Evolutionary conservation across 108 stramenopile species (phyloP).

Genomic region (Parietichytrium sp.): DNA sequence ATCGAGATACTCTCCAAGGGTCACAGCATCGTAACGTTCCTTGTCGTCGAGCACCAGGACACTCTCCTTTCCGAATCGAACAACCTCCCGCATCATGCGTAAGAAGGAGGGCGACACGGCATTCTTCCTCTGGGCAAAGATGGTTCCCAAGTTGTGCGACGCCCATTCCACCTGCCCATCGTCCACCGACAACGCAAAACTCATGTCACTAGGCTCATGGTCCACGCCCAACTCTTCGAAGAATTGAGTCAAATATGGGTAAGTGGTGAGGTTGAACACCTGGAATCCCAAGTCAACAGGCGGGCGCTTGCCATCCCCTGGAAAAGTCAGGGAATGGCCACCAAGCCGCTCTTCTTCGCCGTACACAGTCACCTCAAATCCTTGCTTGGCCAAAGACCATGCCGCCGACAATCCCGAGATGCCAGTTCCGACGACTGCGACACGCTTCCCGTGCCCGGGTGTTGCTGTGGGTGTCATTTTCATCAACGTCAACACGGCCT

Average conservation of each 20-base stretch:
- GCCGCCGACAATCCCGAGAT: constrained; percentile 58
- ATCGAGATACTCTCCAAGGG: constrained; percentile 78
- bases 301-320: constrained; percentile 56
- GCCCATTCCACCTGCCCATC: constrained; percentile 81
- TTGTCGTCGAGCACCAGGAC: constrained; percentile 57
- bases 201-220: constrained; percentile 67
- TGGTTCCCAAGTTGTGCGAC: constrained; percentile 58
- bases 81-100: constrained; percentile 74
- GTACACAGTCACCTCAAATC: constrained; percentile 73
- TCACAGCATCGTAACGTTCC: constrained; percentile 68
- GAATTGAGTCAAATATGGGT: constrained; percentile 87
- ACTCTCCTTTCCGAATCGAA: constrained; percentile 59
- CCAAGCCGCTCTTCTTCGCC: constrained; percentile 73
- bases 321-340: constrained; percentile 82
- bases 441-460: not conserved
- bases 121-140: constrained; percentile 71
- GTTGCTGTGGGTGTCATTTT: not conserved
- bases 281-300: constrained; percentile 89
- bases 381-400: constrained; percentile 41
- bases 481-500: no score
- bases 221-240: constrained; percentile 73
- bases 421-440: constrained; percentile 58
- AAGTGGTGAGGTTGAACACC: constrained; percentile 89
- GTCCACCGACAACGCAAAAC: constrained; percentile 80
- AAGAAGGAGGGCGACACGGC: constrained; percentile 68